phyloP scores from a whole-genome alignment of 139 green algal genomes.

The Choricystis sp. region DNA sequence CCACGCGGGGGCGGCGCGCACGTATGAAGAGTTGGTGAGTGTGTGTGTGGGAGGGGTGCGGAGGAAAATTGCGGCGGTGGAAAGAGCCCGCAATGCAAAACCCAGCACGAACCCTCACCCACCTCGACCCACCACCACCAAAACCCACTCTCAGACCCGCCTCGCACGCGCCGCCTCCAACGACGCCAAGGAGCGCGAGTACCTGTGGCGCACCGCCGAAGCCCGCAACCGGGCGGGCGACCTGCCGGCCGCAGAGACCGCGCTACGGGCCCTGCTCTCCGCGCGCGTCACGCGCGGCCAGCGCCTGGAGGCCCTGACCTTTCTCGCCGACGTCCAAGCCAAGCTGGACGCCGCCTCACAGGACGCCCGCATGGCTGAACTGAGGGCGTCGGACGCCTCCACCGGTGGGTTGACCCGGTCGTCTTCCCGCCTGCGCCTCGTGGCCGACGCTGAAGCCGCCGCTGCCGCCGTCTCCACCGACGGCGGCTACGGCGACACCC shows the following conservation, averaged over 20 bases:
- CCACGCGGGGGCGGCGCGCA: conserved; percentile 8
- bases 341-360: conserved; percentile 7
- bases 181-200: conserved; percentile 14
- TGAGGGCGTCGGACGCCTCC: conserved; percentile 3
- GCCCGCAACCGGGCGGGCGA: conserved; percentile 5
- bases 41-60: neutral
- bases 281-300: conserved; percentile 9
- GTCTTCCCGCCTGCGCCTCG: conserved; percentile 4
- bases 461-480: conserved; percentile 6
- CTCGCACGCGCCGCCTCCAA: too few species aligned
- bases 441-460: conserved; percentile 9
- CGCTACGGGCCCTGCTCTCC: conserved; percentile 12
- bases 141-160: too few species aligned
- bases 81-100: too few species aligned
- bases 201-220: conserved; percentile 13
- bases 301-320: conserved; percentile 16
- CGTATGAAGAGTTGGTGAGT: conserved; percentile 27
- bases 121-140: too few species aligned
- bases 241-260: conserved; percentile 4
- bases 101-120: too few species aligned
- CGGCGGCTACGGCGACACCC: conserved; percentile 13
- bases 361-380: conserved; percentile 5
- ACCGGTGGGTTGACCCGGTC: neutral
- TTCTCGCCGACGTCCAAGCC: conserved; percentile 18
- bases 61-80: too few species aligned